A percentile compares a stretch with the other conserved stretches of the same genome.
These are phyloP conservation scores for Phytophthora hibernalis DNA, from an alignment of 352 stramenopile species.

Conservation along the genomic window DNA sequence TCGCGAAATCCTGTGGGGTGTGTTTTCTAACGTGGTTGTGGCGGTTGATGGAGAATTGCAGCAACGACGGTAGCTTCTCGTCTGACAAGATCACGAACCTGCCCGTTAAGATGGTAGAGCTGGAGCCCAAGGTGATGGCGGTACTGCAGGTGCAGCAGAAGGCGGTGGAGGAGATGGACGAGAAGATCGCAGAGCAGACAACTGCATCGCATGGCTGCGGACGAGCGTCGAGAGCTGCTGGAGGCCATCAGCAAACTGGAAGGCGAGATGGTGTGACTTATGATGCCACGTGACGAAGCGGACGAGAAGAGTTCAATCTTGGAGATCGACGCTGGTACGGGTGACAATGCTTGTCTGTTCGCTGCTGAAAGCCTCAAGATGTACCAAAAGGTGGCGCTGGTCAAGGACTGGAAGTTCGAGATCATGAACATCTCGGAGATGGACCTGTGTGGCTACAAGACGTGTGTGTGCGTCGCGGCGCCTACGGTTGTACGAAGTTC, in stretches of 20 bases:
- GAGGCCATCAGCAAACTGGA: slow-evolving; percentile 64
- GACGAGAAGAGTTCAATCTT: slow-evolving; percentile 98
- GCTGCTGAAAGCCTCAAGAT: slow-evolving; percentile 93
- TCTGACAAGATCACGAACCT: slow-evolving; percentile 79
- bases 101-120: slow-evolving; percentile 85
- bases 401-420: slow-evolving; percentile 92
- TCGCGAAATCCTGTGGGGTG: not conserved
- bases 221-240: slow-evolving; percentile 74
- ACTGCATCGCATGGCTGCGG: slow-evolving; percentile 75
- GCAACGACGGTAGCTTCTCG: slow-evolving; percentile 79
- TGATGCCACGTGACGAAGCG: slow-evolving; percentile 83
- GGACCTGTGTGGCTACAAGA: slow-evolving; percentile 85
- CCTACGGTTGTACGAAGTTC: slow-evolving; percentile 98
- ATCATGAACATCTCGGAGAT: slow-evolving; percentile 88
- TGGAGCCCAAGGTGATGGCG: slow-evolving; percentile 75
- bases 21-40: slow-evolving; percentile 10
- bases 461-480: slow-evolving; percentile 81
- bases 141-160: slow-evolving; percentile 90
- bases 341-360: slow-evolving; percentile 97
- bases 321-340: slow-evolving; percentile 96
- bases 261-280: slow-evolving; percentile 70
- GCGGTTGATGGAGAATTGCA: slow-evolving; percentile 27
- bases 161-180: slow-evolving; percentile 91
- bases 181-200: slow-evolving; percentile 80
- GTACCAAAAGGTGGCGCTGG: slow-evolving; percentile 90